Percentiles rank a stretch among this genome's conserved stretches.
phyloP scores from a whole-genome alignment of 345 rosid genomes.

The Aethionema arabicum region DNA sequence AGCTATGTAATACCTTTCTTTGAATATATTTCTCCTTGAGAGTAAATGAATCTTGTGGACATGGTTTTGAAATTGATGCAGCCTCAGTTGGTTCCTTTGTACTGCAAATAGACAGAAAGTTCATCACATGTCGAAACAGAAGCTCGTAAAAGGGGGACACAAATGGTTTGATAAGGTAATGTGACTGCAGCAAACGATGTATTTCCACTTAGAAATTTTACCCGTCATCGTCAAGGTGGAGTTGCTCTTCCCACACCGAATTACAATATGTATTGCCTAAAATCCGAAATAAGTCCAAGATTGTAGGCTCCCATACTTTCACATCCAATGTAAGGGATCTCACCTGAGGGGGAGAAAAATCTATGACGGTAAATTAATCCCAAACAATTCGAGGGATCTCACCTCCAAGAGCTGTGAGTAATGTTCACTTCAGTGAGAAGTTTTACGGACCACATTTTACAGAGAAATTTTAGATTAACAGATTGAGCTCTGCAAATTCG shows the following conservation, averaged over 20 bases:
- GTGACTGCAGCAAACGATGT: conserved; percentile 2
- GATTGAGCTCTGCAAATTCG: neutral
- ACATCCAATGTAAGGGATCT: conserved; percentile 84
- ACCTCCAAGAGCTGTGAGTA: neutral
- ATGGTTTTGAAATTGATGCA: conserved; percentile 54
- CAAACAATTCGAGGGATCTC: conserved; percentile 9
- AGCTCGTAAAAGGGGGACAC: neutral
- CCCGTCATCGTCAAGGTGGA: conserved; percentile 45
- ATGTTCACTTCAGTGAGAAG: conserved; percentile 10
- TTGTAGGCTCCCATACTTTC: conserved; percentile 84
- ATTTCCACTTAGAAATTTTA: conserved; percentile 32
- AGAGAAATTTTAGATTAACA: conserved; percentile 10
- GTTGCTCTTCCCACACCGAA: conserved; percentile 75
- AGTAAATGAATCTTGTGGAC: conserved; percentile 48
- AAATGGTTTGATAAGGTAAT: neutral
- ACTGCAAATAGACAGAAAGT: conserved; percentile 41
- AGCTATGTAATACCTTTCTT: conserved; percentile 54
- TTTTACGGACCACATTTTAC: neutral
- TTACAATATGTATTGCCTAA: conserved; percentile 82
- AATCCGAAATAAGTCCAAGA: conserved; percentile 58
- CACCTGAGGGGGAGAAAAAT: conserved; percentile 45
- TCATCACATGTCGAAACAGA: conserved; percentile 3
- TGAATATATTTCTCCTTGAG: conserved; percentile 74
- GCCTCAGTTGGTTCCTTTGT: conserved; percentile 34
- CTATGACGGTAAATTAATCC: neutral